Evolutionary conservation across 2,329 filamentous ascomycete species (phyloP), one percentile per base, ranked within the genome.

Genomic region (Aspergillus sp.): DNA sequence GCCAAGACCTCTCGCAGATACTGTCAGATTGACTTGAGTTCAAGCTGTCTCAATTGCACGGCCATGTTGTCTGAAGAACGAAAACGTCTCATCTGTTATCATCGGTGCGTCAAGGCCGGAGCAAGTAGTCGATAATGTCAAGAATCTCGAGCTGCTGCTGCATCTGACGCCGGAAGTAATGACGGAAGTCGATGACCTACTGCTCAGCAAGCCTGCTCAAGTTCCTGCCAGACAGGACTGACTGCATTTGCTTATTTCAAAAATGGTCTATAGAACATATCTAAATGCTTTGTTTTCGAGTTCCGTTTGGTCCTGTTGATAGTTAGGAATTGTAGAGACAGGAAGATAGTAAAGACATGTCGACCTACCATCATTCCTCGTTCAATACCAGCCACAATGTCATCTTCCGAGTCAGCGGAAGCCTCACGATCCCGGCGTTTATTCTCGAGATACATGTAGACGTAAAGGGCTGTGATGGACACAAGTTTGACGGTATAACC

Each of bases 21-120:
- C 3, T 61, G 35, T 57, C 60, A 9, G 54, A 56, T 66, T 81
- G 56, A 19, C 49, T 51, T 68, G 78, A 72, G 72, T 78, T 43
- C 30, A 61, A 75, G 42, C 73, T 78, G 41, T 72, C 74, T 3
- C 75, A 79, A 48, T 69, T 5, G 71, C 77, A n/a, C 67, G 82
- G 32, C 79, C 79, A 1, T 82, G 79, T 79, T 69, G 68, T 42
- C 68, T 78, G 29, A 80, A 77, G 66, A 82, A 82, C 60, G 67
- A 72, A 30, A 76, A 81, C 48, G 79, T 82, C 33, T 60, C 62
- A 7, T 65, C 65, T 3, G 60, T 67, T 10, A 68, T 69, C 48
- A 66, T 58, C 0, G 66, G 79, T 2, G 71, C 71, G 4, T 71
- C 68, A 8, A 62, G 64, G 42, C 64, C 66, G 3, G 67, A 72